A percentile compares a stretch with the other conserved stretches of the same genome.
Evolutionary conservation across 352 stramenopile species (phyloP).

Genomic region (Pythium rishiriense): DNA sequence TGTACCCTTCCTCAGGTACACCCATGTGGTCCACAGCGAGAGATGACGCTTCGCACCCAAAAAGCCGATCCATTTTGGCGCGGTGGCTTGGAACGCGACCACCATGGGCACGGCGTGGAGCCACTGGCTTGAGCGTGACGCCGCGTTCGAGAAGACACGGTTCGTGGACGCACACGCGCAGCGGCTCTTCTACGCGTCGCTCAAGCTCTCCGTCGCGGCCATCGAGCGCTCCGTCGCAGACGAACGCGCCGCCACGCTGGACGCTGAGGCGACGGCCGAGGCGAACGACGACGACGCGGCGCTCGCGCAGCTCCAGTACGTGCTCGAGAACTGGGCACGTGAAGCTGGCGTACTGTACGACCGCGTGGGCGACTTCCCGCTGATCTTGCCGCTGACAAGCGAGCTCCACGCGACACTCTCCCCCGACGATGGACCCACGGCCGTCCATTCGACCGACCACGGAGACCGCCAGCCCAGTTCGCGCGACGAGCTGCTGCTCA

Average conservation of each 20-base stretch:
- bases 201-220: constrained; percentile 5
- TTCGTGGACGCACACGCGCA: constrained; percentile 16
- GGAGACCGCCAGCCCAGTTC: background rate
- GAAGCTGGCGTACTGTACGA: constrained; percentile 45
- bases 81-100: too few species aligned
- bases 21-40: background rate
- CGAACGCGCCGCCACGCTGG: background rate
- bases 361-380: constrained; percentile 36
- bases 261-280: constrained; percentile 5
- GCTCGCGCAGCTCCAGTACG: constrained; percentile 36
- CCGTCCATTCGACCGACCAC: background rate
- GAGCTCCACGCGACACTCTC: constrained; percentile 33
- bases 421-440: too few species aligned
- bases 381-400: constrained; percentile 35
- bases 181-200: constrained; percentile 19
- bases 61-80: background rate
- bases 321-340: constrained; percentile 53
- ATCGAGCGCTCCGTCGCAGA: constrained; percentile 17
- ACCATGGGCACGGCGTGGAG: constrained; percentile 29
- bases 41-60: constrained; percentile 1
- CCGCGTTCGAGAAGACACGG: constrained; percentile 24
- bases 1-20: constrained; percentile 20
- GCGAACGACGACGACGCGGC: constrained; percentile 16
- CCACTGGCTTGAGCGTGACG: constrained; percentile 20
- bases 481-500: constrained; percentile 47